Percentiles rank a stretch among this genome's conserved stretches.
Evolutionary conservation across 2,329 filamentous ascomycete genomes (phyloP).

Genomic region (Pseudopithomyces maydicus): DNA sequence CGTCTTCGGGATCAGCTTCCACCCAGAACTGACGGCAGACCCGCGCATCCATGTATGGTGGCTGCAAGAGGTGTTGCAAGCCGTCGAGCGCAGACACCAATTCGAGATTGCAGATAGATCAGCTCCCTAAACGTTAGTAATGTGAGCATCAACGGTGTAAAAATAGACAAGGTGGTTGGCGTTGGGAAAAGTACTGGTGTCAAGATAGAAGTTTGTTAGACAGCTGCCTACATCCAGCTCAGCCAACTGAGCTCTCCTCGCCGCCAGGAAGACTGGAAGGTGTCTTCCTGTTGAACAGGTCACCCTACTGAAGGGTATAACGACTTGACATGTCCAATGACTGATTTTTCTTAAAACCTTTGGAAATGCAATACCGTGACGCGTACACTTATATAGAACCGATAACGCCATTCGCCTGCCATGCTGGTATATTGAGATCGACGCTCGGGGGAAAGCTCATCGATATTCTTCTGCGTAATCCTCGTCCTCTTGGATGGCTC

Average conservation of each 20-base stretch:
- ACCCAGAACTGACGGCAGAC: slow-evolving; percentile 90
- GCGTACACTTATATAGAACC: not conserved
- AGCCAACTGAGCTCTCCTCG: not conserved
- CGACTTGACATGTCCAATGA: not conserved
- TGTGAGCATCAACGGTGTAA: not conserved
- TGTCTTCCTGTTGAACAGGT: not conserved
- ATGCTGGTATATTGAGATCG: slow-evolving; percentile 10
- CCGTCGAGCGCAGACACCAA: slow-evolving; percentile 35
- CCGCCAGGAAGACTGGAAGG: not conserved
- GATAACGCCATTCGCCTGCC: slow-evolving; percentile 16
- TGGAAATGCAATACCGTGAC: not conserved
- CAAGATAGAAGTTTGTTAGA: slow-evolving; percentile 13
- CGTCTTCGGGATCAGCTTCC: slow-evolving; percentile 92
- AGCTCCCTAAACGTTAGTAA: slow-evolving; percentile 8
- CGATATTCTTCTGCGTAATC: slow-evolving; percentile 53
- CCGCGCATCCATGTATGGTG: slow-evolving; percentile 92
- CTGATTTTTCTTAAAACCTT: not conserved
- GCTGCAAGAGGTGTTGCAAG: slow-evolving; percentile 69
- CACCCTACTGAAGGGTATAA: not conserved
- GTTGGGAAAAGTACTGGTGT: slow-evolving; percentile 11
- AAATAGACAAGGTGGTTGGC: slow-evolving; percentile 12
- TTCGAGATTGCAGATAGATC: slow-evolving; percentile 38
- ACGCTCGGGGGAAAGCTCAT: slow-evolving; percentile 19
- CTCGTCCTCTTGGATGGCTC: slow-evolving; percentile 41
- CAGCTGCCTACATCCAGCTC: slow-evolving; percentile 14